Evolutionary conservation across 208 protist genomes (phyloP).

Genomic region (Acanthamoeba quina): DNA sequence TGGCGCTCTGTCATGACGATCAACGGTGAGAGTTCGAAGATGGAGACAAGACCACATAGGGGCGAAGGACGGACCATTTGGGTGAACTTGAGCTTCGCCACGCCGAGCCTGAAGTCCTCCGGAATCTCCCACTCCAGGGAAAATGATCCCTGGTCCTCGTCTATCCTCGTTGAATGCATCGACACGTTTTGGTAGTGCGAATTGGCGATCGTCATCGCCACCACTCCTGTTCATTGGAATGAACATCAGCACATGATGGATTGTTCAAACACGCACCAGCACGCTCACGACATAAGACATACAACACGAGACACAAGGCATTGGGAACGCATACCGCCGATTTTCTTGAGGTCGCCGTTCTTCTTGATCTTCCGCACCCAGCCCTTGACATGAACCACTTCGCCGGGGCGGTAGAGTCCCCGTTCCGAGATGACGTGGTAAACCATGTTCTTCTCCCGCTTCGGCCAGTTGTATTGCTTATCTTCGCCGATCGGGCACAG

Average conservation of each 20-base stretch:
- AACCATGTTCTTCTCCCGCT: background rate
- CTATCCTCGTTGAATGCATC: background rate
- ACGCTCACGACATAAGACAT: background rate
- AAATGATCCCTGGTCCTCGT: background rate
- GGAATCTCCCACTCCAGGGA: background rate
- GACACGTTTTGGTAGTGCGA: background rate
- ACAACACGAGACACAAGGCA: background rate
- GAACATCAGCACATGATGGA: too few relatives aligned
- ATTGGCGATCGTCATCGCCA: background rate
- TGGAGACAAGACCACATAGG: background rate
- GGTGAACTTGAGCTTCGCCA: slow-evolving; percentile 18
- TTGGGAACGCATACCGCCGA: background rate
- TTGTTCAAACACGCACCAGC: background rate
- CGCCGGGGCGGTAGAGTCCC: slow-evolving; percentile 14
- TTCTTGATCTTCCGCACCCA: slow-evolving; percentile 26
- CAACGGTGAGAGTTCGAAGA: background rate
- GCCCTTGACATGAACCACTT: background rate
- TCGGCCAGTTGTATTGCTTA: background rate
- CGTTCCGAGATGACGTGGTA: slow-evolving; percentile 30
- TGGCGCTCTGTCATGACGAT: background rate
- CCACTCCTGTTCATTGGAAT: background rate
- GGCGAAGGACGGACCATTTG: background rate
- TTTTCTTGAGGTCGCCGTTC: background rate
- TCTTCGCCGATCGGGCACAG: background rate
- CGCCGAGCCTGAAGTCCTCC: background rate